Evolutionary conservation across 371 early-diverging fungal species (phyloP).

Genomic region (Paraphysoderma sedebokerense): DNA sequence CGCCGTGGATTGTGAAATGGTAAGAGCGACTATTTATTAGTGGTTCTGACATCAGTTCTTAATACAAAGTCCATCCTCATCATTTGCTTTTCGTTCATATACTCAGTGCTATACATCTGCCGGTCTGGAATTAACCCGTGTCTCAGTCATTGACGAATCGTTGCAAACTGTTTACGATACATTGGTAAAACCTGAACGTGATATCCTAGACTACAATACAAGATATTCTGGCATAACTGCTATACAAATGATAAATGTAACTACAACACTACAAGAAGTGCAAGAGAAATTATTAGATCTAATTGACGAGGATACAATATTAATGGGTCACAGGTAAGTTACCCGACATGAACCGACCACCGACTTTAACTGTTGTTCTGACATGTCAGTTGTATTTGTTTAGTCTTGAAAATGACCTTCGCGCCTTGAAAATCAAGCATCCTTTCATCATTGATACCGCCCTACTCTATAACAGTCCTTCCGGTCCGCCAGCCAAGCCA

Average conservation of each 20-base stretch:
- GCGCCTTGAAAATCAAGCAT: conserved; percentile 37
- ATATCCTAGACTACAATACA: conserved; percentile 52
- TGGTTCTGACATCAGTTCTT: neutral
- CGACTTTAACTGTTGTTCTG: neutral
- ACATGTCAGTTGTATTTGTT: neutral
- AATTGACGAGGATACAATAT: conserved; percentile 36
- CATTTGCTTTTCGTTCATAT: neutral
- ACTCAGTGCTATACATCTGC: conserved; percentile 37
- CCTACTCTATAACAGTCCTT: conserved; percentile 1
- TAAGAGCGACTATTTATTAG: conserved; percentile 6
- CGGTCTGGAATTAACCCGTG: conserved; percentile 53
- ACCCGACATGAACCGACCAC: no score
- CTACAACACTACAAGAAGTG: conserved; percentile 33
- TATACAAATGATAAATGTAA: conserved; percentile 26
- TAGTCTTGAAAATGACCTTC: conserved; percentile 50
- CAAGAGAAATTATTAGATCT: conserved; percentile 32
- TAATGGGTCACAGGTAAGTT: conserved; percentile 42
- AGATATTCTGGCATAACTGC: conserved; percentile 50
- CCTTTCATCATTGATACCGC: conserved; percentile 55
- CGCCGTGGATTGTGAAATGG: conserved; percentile 76
- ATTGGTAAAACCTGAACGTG: conserved; percentile 40
- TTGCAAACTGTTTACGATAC: conserved; percentile 42
- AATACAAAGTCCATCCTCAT: neutral
- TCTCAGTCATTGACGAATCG: conserved; percentile 36
- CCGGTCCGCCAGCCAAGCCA: neutral